Evolutionary conservation across 2,329 filamentous ascomycete genomes (phyloP), one percentile per base, ranked within the genome.

Genomic region (Gaeumannomyces sp.): DNA sequence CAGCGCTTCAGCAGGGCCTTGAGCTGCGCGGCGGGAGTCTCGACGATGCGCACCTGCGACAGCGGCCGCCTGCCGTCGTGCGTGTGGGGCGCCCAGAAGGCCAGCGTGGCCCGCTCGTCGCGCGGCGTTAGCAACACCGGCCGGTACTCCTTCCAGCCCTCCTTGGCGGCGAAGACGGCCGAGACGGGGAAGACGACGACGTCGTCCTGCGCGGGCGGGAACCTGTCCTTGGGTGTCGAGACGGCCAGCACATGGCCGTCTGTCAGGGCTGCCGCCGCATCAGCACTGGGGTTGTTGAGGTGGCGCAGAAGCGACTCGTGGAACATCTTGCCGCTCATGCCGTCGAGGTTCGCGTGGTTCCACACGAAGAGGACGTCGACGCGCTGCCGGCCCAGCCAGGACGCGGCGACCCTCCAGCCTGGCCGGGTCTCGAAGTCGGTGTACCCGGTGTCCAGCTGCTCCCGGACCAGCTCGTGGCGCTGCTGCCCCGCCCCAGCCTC

Each of bases 141-240:
- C 0, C 70, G 76, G 11, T 80, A 70, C 59, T 76, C 73, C 13
- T 68, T 66, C 77, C 78, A 82, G 2, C 84, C 68, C 4, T 73
- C 74, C 6, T 66, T 68, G 31, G 78, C 68, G 66, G 84, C 73
- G 68, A 77, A 84, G 7, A 65, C 61, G 61, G 74, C 75, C 8
- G 78, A 79, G 14, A 73, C 72, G 1, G 68, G 73, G 68, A 82
- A 79, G 3, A 71, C 68, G 29, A 84, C 69, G 10, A 78, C 71
- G 0, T 73, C 69, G 13, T 84, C 80, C 63, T 81, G 77, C 0
- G 77, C 64, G 0, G 75, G 74, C 2, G 76, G 75, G 7, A 84
- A 71, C 56, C 19, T 58, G 1, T 67, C 58, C 0, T 75, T 74
- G 0, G 69, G 64, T 2, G 71, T 65, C 0, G 72, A 68, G 61